Conservation (phyloP, 106 monocot genomes). For the Acorus calamus region DNA sequence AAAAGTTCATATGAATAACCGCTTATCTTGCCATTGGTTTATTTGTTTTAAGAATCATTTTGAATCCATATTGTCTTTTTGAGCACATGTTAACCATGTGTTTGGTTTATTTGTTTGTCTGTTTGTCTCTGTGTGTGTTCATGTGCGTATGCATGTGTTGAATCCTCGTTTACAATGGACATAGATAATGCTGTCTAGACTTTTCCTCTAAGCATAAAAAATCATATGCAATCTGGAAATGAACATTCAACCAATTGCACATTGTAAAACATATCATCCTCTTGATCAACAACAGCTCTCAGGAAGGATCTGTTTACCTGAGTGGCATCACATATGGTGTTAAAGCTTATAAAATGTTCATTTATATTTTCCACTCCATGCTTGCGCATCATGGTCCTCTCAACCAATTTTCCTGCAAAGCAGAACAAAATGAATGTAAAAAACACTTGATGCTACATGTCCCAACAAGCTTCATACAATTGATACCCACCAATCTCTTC, state of each 20-base stretch:
- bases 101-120: too few species aligned
- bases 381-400: constrained; percentile 4
- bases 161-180: too few species aligned
- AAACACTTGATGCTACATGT: not conserved
- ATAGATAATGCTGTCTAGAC: too few species aligned
- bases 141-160: too few species aligned
- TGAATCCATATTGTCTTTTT: too few species aligned
- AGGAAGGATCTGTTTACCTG: not conserved
- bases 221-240: constrained; percentile 59
- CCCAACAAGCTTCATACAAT: not conserved
- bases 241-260: constrained; percentile 92
- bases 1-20: too few species aligned
- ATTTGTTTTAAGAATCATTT: too few species aligned
- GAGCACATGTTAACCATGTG: too few species aligned
- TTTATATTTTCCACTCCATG: not conserved
- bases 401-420: constrained; percentile 1
- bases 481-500: constrained; percentile 73
- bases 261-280: constrained; percentile 79
- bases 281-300: constrained; percentile 66
- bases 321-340: constrained; percentile 2
- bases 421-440: not conserved
- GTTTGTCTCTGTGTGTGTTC: too few species aligned
- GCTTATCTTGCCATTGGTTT: too few species aligned
- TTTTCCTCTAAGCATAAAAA: too few species aligned
- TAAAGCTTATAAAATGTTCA: constrained; percentile 3